Conservation (phyloP, 2,329 filamentous ascomycete genomes). For the Fusarium compactum region DNA sequence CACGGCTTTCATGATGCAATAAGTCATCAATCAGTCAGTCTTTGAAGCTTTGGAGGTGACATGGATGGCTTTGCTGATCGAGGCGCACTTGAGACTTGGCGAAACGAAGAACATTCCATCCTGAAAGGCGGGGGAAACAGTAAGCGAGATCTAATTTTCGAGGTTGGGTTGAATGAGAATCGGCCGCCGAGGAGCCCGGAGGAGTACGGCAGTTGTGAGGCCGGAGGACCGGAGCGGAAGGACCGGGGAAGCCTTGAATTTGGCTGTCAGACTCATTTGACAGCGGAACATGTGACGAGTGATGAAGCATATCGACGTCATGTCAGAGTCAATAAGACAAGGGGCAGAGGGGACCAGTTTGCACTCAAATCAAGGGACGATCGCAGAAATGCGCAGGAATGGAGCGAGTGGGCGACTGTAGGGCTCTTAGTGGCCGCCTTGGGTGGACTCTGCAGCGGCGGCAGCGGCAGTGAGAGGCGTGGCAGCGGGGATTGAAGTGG, state of each 20-base stretch:
- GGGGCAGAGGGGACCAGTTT: slow-evolving; percentile 13
- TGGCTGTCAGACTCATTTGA: slow-evolving; percentile 10
- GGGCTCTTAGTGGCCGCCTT: slow-evolving; percentile 42
- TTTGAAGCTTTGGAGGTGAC: not conserved
- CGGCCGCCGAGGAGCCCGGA: slow-evolving; percentile 14
- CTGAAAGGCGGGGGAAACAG: slow-evolving; percentile 1
- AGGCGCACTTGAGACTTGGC: slow-evolving; percentile 1
- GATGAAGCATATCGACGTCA: slow-evolving; percentile 27
- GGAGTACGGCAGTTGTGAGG: slow-evolving; percentile 24
- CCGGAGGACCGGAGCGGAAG: slow-evolving; percentile 35
- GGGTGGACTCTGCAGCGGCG: slow-evolving; percentile 24
- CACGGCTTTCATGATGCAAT: slow-evolving; percentile 23
- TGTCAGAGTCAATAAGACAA: slow-evolving; percentile 17
- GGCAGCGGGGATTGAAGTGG: slow-evolving; percentile 29
- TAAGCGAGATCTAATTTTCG: not conserved
- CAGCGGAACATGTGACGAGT: slow-evolving; percentile 15
- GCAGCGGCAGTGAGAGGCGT: slow-evolving; percentile 25
- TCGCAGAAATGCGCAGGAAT: slow-evolving; percentile 36
- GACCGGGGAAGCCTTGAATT: slow-evolving; percentile 7
- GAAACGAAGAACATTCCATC: not conserved
- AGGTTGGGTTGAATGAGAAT: not conserved
- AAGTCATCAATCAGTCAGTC: not conserved
- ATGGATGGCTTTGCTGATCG: slow-evolving; percentile 1
- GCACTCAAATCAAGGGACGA: slow-evolving; percentile 30
- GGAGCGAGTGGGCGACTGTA: slow-evolving; percentile 41